Percentiles rank a stretch among this genome's conserved stretches.
These are phyloP conservation scores for Colletotrichum destructivum DNA, from an alignment of 2,329 filamentous ascomycete genomes.

Conservation along the genomic window DNA sequence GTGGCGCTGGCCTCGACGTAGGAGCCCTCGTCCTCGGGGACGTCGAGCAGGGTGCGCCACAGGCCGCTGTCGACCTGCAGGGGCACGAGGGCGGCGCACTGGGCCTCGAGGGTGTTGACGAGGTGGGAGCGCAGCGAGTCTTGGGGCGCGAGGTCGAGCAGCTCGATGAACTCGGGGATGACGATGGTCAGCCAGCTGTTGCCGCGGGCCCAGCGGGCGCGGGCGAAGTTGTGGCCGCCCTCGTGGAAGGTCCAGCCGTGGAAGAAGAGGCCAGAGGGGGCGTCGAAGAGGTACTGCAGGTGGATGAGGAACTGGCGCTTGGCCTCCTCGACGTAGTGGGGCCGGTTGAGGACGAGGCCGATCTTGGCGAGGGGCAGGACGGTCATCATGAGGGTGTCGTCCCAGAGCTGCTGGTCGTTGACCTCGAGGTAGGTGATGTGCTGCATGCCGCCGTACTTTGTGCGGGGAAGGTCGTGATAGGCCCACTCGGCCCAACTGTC, in stretches of 20 bases:
- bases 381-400: conserved; percentile 92
- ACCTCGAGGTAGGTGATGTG: conserved; percentile 80
- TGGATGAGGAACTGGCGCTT: conserved; percentile 84
- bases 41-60: conserved; percentile 83
- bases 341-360: conserved; percentile 77
- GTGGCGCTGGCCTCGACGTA: conserved; percentile 85
- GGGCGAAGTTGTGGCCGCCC: conserved; percentile 74
- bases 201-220: conserved; percentile 71
- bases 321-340: conserved; percentile 83
- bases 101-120: conserved; percentile 75
- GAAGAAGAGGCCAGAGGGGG: conserved; percentile 80
- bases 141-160: conserved; percentile 74
- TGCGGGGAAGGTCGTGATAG: conserved; percentile 81
- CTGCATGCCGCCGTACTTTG: conserved; percentile 80
- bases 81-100: conserved; percentile 75
- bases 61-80: conserved; percentile 75
- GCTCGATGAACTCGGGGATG: conserved; percentile 85
- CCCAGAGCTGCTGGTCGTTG: conserved; percentile 85
- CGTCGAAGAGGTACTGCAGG: conserved; percentile 84
- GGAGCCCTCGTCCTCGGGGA: conserved; percentile 75
- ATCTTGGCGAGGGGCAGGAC: conserved; percentile 87
- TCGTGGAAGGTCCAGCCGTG: conserved; percentile 86
- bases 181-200: conserved; percentile 86
- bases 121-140: conserved; percentile 75
- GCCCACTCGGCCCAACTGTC: conserved; percentile 89